Conservation (phyloP, 2,329 filamentous ascomycete species). For the Beauveria caledonica region DNA sequence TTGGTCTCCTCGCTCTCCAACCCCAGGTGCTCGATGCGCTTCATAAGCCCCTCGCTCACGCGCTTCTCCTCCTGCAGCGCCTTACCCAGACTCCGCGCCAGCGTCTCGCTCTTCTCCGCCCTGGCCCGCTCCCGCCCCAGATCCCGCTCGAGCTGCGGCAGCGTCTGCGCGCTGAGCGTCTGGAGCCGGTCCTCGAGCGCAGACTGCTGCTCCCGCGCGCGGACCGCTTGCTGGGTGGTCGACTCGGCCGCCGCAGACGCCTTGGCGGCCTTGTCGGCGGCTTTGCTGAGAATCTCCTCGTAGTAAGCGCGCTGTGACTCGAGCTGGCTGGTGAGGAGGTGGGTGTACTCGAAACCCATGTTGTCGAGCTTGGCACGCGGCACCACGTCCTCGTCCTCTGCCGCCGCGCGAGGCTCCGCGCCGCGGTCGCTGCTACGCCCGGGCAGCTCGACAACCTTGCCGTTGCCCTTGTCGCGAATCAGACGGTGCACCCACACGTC, state of each 20-base stretch:
- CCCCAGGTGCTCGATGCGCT: conserved; percentile 69
- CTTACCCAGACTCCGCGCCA: conserved; percentile 68
- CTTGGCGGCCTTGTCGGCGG: conserved; percentile 78
- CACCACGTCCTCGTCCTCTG: conserved; percentile 54
- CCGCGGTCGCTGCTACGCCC: conserved; percentile 32
- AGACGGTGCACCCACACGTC: conserved; percentile 94
- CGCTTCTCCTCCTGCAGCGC: conserved; percentile 81
- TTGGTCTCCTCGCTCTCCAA: conserved; percentile 50
- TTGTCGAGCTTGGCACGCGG: conserved; percentile 61
- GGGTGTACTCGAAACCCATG: conserved; percentile 90
- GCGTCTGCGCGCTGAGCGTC: conserved; percentile 43
- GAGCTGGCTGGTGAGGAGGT: conserved; percentile 84
- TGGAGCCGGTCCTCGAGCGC: conserved; percentile 40
- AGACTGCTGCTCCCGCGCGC: conserved; percentile 41
- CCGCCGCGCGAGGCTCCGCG: neutral
- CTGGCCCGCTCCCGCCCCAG: conserved; percentile 59
- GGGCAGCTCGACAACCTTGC: conserved; percentile 86
- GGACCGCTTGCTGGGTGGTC: conserved; percentile 42
- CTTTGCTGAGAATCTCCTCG: conserved; percentile 82
- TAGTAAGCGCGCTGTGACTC: conserved; percentile 92
- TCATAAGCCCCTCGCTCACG: conserved; percentile 71
- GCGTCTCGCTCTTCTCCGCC: conserved; percentile 61
- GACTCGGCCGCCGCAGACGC: conserved; percentile 60
- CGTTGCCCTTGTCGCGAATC: conserved; percentile 87
- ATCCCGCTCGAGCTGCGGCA: conserved; percentile 66